Percentiles rank a stretch among this genome's conserved stretches.
Conservation (phyloP, 2,329 filamentous ascomycete genomes). For the Capronia coronata region DNA sequence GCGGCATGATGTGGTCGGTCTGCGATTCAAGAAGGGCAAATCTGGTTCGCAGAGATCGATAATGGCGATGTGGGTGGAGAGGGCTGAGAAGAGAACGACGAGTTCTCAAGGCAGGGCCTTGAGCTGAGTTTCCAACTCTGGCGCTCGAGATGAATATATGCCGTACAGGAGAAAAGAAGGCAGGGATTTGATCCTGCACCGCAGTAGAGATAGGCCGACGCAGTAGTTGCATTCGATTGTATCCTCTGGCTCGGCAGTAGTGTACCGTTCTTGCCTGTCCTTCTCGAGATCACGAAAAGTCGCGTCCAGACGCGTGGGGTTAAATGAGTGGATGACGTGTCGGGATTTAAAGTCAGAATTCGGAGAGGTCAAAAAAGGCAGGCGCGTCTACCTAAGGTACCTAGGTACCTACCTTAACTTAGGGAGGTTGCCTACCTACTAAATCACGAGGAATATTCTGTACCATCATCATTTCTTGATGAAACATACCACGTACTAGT, state of each 20-base stretch:
- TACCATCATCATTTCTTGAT: too few relatives aligned
- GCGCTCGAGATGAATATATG: background rate
- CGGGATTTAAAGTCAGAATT: background rate
- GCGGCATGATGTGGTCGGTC: slow-evolving; percentile 20
- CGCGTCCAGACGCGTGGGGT: slow-evolving; percentile 18
- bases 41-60: background rate
- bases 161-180: background rate
- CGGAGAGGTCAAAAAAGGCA: background rate
- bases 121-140: background rate
- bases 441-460: too few relatives aligned
- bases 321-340: slow-evolving; percentile 9
- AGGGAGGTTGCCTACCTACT: too few relatives aligned
- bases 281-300: background rate
- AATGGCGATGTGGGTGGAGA: background rate
- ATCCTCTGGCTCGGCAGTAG: background rate
- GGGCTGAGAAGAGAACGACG: background rate
- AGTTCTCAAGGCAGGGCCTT: background rate
- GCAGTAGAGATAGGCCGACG: background rate
- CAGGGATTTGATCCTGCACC: background rate
- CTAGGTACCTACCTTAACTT: background rate
- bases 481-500: too few relatives aligned
- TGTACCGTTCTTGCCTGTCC: background rate
- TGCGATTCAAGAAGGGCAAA: background rate
- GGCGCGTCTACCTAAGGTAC: background rate
- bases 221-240: background rate